Evolutionary conservation across 768 basidiomycete genomes (phyloP).

Genomic region (Vararia minispora): DNA sequence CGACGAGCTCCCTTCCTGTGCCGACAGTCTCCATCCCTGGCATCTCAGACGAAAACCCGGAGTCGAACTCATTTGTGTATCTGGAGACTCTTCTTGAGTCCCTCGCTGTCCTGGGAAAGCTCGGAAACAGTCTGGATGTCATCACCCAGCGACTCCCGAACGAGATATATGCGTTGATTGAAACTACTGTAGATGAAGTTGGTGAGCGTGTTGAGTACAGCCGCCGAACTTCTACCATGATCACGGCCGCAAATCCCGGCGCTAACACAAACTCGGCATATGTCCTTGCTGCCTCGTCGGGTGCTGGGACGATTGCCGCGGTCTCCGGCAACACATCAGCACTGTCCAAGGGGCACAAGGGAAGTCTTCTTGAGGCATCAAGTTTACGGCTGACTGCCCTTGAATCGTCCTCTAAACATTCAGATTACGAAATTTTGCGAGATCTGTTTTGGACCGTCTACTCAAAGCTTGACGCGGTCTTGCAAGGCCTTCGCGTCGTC

Average conservation of each 20-base stretch:
- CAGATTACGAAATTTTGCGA: conserved; percentile 74
- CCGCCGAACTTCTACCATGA: conserved; percentile 33
- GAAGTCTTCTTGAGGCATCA: too few species aligned
- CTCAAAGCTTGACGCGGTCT: conserved; percentile 89
- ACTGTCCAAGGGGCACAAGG: too few species aligned
- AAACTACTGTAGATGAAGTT: conserved; percentile 82
- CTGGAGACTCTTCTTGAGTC: conserved; percentile 90
- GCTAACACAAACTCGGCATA: conserved; percentile 33
- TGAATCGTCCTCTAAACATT: conserved; percentile 59
- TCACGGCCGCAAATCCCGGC: conserved; percentile 17
- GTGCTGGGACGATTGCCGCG: too few species aligned
- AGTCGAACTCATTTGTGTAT: conserved; percentile 87
- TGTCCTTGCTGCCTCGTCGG: conserved; percentile 36
- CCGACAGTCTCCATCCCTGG: conserved; percentile 12
- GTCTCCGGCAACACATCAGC: too few species aligned
- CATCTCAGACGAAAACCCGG: conserved; percentile 49
- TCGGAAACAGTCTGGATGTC: conserved; percentile 75
- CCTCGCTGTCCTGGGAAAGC: conserved; percentile 81
- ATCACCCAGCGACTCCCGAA: conserved; percentile 71
- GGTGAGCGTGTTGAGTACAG: conserved; percentile 82
- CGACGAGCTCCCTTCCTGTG: conserved; percentile 13
- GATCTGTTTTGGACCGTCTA: conserved; percentile 98
- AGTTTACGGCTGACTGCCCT: conserved; percentile 58
- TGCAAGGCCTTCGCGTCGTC: conserved; percentile 81
- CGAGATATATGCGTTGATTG: conserved; percentile 80